Base-by-base conservation (phyloP, 2,329 filamentous ascomycete species). In the Pezicula rhizophila region DNA sequence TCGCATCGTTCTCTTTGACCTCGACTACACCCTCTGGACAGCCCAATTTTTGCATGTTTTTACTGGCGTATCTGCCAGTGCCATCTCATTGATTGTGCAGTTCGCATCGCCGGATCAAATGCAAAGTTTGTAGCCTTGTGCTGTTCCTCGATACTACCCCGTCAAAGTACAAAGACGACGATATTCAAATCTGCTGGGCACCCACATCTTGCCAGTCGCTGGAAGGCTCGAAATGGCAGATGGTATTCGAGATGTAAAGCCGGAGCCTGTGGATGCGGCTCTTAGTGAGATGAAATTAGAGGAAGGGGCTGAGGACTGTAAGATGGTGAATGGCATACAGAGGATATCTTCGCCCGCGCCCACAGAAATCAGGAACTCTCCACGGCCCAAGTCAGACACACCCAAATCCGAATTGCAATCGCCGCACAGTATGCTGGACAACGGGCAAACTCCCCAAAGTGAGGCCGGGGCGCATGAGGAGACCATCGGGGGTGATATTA, bases 401-500 rank as follows among this genome's bases (percentile, higher is more conserved):
- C 42, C 49, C 28, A 56, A 59, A 25, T 57, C 58, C 18, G 40
- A 47, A 31, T 60, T 60, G 8, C 56, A 56, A 46, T 60, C 61
- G 14, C 60, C 62, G 5, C 35, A 47, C 26, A 57, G 54, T 40
- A 56, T 53, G 44, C 46, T 53, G 23, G 61, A 51, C 49, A 48
- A 45, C 14, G 58, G 53, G 39, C 56, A 52, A 46, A 58, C 57
- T 14, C 58, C 58, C 61, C 68, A 58, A 62, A 64, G 54, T 57
- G 69, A 62, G 54, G 61, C 63, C 45, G 69, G 60, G 45, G 62
- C 60, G 46, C 60, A 71, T 33, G 75, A 80, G 61, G 76, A 80
- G 58, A 72, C 71, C 37, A 68, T 84, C 45, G 76, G 77, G 50
- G 80, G 78, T 55, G 79, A 80, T 52, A 79, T 85, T 49, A 77